Evolutionary conservation across 306 rosid species (phyloP).

Genomic region (Notholithocarpus densiflorus): DNA sequence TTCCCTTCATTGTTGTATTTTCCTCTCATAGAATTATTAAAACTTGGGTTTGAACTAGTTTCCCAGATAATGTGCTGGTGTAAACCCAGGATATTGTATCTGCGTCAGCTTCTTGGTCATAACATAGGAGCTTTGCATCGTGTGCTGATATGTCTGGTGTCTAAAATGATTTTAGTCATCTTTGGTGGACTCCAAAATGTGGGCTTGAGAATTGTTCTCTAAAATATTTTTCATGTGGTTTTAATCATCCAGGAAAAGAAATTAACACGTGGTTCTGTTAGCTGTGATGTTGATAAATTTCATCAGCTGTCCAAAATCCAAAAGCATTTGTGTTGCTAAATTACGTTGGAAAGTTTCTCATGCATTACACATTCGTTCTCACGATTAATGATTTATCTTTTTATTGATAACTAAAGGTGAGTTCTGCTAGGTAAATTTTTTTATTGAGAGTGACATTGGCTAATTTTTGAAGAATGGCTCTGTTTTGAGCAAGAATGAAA

Average conservation of each 20-base stretch:
- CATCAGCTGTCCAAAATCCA: neutral
- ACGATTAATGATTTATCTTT: neutral
- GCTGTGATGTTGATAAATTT: neutral
- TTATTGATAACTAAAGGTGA: neutral
- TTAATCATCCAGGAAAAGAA: no score
- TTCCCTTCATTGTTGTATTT: neutral
- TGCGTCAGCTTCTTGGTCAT: neutral
- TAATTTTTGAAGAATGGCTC: slow-evolving; percentile 27
- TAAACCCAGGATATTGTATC: neutral
- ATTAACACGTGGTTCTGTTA: neutral
- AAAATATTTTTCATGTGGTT: neutral
- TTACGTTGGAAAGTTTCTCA: neutral
- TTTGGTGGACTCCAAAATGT: neutral
- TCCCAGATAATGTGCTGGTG: neutral
- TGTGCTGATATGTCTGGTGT: neutral
- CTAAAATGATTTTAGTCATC: neutral
- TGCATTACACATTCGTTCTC: neutral
- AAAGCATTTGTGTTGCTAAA: neutral
- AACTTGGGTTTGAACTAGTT: neutral
- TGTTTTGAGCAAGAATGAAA: slow-evolving; percentile 31
- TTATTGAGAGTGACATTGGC: neutral
- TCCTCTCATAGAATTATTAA: neutral
- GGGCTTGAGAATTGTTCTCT: neutral
- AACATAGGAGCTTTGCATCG: neutral
- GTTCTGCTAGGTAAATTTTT: neutral